Evolutionary conservation across 345 rosid genomes (phyloP).

Genomic region (Limnanthes douglasii): DNA sequence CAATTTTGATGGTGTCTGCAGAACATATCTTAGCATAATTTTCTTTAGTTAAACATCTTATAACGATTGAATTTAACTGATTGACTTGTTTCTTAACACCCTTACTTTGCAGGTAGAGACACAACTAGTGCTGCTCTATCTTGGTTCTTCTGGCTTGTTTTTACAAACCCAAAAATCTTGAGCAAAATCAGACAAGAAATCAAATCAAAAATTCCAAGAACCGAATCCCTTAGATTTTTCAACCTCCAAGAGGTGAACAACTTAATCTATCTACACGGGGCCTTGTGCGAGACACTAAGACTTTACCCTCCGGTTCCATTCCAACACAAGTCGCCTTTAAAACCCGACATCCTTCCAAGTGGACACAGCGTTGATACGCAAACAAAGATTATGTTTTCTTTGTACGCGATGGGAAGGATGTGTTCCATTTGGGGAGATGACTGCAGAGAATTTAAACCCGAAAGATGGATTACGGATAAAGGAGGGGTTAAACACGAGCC

Average conservation of each 20-base stretch:
- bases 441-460: conserved; percentile 16
- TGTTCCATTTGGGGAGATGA: conserved; percentile 15
- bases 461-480: conserved; percentile 13
- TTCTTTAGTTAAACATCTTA: too few relatives aligned
- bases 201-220: conserved; percentile 6
- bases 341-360: conserved; percentile 12
- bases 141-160: conserved; percentile 27
- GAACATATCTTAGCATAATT: too few relatives aligned
- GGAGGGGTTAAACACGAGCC: conserved; percentile 14
- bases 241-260: conserved; percentile 9
- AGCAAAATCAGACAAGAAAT: conserved; percentile 16
- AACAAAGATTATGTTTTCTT: conserved; percentile 10
- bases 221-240: background rate
- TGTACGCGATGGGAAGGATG: conserved; percentile 18
- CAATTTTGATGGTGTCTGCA: too few relatives aligned
- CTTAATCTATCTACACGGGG: conserved; percentile 25
- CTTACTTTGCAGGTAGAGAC: conserved; percentile 16
- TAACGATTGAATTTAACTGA: too few relatives aligned
- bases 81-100: too few relatives aligned
- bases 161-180: conserved; percentile 8
- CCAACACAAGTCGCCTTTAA: conserved; percentile 11
- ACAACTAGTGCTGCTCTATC: conserved; percentile 17
- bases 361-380: conserved; percentile 11
- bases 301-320: conserved; percentile 17
- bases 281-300: conserved; percentile 14